Evolutionary conservation across 2,329 filamentous ascomycete species (phyloP).

Genomic region (Arthroderma sp.): DNA sequence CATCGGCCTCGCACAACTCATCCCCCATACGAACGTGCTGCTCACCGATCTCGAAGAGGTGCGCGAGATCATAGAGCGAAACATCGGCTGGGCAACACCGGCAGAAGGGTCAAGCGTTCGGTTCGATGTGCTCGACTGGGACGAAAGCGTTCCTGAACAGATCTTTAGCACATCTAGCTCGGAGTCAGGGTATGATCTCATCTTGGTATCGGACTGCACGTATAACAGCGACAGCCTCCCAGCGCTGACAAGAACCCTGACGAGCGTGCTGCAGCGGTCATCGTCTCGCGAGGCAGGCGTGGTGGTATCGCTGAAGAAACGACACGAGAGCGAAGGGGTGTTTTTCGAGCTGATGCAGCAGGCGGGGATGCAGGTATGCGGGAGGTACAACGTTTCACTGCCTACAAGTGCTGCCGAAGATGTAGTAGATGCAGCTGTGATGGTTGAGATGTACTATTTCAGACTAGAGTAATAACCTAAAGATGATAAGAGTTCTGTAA

Average conservation of each 20-base stretch:
- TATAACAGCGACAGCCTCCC: constrained; percentile 58
- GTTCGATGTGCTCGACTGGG: constrained; percentile 51
- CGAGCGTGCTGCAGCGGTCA: constrained; percentile 33
- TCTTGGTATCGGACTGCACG: constrained; percentile 58
- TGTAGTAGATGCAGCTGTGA: constrained; percentile 14
- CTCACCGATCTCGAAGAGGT: constrained; percentile 56
- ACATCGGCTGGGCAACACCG: constrained; percentile 35
- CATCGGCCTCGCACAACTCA: constrained; percentile 45
- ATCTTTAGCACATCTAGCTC: no score
- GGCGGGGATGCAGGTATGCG: constrained; percentile 22
- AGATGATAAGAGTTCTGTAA: no score
- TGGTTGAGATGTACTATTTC: constrained; percentile 28
- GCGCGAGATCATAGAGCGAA: constrained; percentile 44
- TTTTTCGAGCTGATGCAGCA: constrained; percentile 51
- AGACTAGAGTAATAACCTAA: no score
- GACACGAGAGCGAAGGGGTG: constrained; percentile 51
- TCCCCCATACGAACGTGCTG: constrained; percentile 39
- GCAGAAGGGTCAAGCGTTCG: constrained; percentile 30
- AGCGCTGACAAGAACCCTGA: constrained; percentile 46
- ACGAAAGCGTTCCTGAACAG: constrained; percentile 34
- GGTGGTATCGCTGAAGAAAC: constrained; percentile 51
- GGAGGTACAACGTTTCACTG: constrained; percentile 22
- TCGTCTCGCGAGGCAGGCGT: constrained; percentile 40
- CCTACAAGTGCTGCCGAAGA: constrained; percentile 22
- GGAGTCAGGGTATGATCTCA: constrained; percentile 49